Conservation (phyloP, 2,329 filamentous ascomycete species). For the Ascocoryne sarcoides region DNA sequence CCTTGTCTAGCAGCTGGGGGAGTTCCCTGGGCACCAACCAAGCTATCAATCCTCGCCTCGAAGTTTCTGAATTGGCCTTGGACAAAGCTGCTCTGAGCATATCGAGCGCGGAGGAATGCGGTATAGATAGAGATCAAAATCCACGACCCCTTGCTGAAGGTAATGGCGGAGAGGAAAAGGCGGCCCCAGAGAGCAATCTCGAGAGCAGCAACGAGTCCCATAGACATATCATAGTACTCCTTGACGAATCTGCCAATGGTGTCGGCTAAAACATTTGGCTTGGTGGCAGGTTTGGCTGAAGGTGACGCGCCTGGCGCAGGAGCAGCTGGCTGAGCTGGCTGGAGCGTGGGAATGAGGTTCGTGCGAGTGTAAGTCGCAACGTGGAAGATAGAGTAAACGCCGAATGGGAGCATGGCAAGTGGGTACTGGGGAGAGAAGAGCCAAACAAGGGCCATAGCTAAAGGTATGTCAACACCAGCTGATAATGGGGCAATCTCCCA, state of each 20-base stretch:
- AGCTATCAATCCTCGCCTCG: constrained; percentile 67
- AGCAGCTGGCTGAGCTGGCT: constrained; percentile 51
- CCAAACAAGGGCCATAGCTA: constrained; percentile 92
- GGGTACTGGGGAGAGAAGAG: constrained; percentile 84
- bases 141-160: constrained; percentile 89
- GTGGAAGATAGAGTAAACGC: constrained; percentile 97
- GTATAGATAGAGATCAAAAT: constrained; percentile 80
- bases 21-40: constrained; percentile 78
- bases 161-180: constrained; percentile 67
- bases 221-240: constrained; percentile 93
- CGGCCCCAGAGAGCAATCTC: constrained; percentile 86
- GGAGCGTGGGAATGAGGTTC: constrained; percentile 81
- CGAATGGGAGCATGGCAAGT: constrained; percentile 85
- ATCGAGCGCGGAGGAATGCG: constrained; percentile 83
- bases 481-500: neutral
- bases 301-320: constrained; percentile 46
- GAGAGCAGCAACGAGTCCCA: constrained; percentile 82
- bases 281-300: constrained; percentile 46
- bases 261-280: constrained; percentile 56
- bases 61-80: constrained; percentile 69
- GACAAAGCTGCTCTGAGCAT: constrained; percentile 86
- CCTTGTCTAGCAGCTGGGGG: constrained; percentile 69
- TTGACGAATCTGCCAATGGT: constrained; percentile 90
- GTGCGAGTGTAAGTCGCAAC: constrained; percentile 92
- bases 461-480: constrained; percentile 11